phyloP scores from a whole-genome alignment of 345 rosid species.

The Murraya paniculata region DNA sequence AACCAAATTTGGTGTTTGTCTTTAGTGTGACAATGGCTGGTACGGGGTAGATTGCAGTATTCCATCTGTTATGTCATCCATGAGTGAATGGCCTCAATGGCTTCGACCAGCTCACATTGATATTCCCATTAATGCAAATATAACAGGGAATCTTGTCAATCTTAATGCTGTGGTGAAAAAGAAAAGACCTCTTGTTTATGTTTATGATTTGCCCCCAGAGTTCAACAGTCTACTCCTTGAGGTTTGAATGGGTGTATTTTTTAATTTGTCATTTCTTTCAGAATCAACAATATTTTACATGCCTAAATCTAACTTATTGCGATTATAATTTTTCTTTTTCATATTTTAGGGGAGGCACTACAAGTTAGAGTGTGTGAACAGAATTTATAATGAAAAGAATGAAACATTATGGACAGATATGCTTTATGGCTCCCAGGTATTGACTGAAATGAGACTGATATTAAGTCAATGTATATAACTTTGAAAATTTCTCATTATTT shows the following conservation, averaged over 20 bases:
- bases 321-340: constrained; percentile 20
- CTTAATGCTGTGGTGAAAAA: constrained; percentile 67
- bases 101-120: constrained; percentile 83
- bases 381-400: constrained; percentile 76
- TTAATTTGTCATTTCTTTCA: constrained; percentile 1
- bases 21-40: constrained; percentile 88
- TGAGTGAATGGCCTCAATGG: constrained; percentile 90
- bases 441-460: constrained; percentile 11
- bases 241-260: constrained; percentile 42
- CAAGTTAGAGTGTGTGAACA: constrained; percentile 82
- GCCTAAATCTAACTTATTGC: constrained; percentile 12
- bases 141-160: constrained; percentile 39
- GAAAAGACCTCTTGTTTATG: constrained; percentile 86
- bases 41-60: constrained; percentile 88
- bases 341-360: constrained; percentile 81
- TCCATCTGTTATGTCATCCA: constrained; percentile 72
- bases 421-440: constrained; percentile 93
- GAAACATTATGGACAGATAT: constrained; percentile 88
- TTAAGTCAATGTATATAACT: constrained; percentile 12
- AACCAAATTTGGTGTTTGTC: constrained; percentile 8
- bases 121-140: constrained; percentile 41
- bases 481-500: constrained; percentile 2
- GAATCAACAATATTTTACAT: constrained; percentile 8
- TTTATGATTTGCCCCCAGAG: constrained; percentile 91
- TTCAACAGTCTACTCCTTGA: constrained; percentile 94